phyloP scores from a whole-genome alignment of 176 grass and related monocot species.

The Triticum urartu region DNA sequence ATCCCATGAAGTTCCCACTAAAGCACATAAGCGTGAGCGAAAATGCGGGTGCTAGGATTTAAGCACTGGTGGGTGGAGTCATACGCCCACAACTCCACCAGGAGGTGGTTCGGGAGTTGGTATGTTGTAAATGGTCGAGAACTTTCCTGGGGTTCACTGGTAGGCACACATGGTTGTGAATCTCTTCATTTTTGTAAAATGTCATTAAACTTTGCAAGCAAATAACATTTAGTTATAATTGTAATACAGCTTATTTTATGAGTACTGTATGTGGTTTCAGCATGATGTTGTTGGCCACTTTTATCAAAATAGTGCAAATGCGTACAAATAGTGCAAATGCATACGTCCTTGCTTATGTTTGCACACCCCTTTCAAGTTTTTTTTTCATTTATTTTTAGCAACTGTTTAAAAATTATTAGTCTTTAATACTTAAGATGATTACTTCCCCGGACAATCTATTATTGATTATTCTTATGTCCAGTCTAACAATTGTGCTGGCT shows the following conservation, averaged over 20 bases:
- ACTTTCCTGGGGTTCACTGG: background rate
- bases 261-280: background rate
- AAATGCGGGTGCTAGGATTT: background rate
- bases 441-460: background rate
- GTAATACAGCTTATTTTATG: background rate
- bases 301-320: background rate
- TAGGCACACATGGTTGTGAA: background rate
- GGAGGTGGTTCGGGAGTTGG: background rate
- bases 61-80: background rate
- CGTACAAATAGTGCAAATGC: background rate
- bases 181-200: background rate
- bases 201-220: background rate
- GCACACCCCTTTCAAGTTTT: background rate
- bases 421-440: background rate
- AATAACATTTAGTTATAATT: background rate
- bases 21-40: background rate
- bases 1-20: background rate
- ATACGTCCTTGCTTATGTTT: background rate
- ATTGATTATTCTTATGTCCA: background rate
- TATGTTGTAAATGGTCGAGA: background rate
- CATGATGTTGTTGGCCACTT: background rate
- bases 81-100: background rate
- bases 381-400: conserved; percentile 4
- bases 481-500: background rate
- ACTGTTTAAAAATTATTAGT: background rate